Evolutionary conservation across 306 rosid genomes (phyloP).

Genomic region (Gleditsia sinensis): DNA sequence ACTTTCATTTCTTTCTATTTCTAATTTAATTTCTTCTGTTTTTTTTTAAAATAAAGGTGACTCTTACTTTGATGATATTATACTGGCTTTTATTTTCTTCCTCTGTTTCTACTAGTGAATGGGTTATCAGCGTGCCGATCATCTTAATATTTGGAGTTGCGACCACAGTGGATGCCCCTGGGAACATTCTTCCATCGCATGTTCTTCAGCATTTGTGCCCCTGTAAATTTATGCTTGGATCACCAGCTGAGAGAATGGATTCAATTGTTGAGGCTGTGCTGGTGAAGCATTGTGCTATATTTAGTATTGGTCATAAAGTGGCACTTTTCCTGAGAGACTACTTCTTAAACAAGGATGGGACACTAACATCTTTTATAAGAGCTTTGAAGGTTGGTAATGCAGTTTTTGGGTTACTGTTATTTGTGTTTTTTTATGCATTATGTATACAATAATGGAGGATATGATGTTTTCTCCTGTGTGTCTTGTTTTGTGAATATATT

Average conservation of each 20-base stretch:
- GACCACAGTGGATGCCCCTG: constrained; percentile 77
- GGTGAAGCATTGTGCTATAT: constrained; percentile 62
- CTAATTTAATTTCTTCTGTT: no score
- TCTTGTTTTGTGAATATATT: constrained; percentile 26
- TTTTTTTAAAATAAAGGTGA: constrained; percentile 14
- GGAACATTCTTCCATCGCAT: constrained; percentile 65
- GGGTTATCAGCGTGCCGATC: constrained; percentile 81
- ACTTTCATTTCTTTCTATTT: no score
- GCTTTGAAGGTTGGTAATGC: constrained; percentile 80
- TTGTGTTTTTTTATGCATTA: constrained; percentile 16
- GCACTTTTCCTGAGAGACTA: constrained; percentile 76
- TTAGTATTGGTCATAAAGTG: constrained; percentile 80
- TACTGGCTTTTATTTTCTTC: constrained; percentile 13
- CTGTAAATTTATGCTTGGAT: constrained; percentile 64
- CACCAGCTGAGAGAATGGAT: constrained; percentile 88
- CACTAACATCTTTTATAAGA: constrained; percentile 79
- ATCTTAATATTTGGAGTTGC: constrained; percentile 87
- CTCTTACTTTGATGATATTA: constrained; percentile 28
- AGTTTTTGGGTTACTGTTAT: constrained; percentile 25
- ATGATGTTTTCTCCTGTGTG: constrained; percentile 31
- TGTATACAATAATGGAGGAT: not conserved
- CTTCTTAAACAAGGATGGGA: constrained; percentile 92
- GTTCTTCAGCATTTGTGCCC: constrained; percentile 72
- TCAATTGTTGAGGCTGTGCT: constrained; percentile 90
- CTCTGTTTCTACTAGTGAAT: constrained; percentile 65